A percentile compares a stretch with the other conserved stretches of the same genome.
Evolutionary conservation across 768 basidiomycete genomes (phyloP).

Genomic region (Panaeolus papilionaceus): DNA sequence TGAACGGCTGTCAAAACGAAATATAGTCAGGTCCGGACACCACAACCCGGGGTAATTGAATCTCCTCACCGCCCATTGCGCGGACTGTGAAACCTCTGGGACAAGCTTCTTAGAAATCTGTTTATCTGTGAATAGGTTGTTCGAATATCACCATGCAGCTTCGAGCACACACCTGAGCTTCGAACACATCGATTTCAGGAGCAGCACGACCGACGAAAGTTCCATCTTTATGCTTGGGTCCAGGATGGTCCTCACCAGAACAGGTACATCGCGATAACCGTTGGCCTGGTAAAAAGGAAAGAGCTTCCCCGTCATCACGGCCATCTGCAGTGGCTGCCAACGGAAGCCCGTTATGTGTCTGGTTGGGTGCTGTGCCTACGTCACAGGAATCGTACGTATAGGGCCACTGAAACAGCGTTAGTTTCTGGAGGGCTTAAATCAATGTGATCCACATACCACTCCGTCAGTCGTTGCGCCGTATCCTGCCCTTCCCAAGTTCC

Average conservation of each 20-base stretch:
- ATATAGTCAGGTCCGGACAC: neutral
- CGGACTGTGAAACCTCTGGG: slow-evolving; percentile 81
- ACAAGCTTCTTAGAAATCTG: slow-evolving; percentile 45
- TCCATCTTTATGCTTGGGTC: slow-evolving; percentile 76
- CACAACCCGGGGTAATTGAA: neutral
- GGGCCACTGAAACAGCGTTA: slow-evolving; percentile 62
- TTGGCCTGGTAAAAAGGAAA: slow-evolving; percentile 85
- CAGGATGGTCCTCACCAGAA: slow-evolving; percentile 80
- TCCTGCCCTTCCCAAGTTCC: slow-evolving; percentile 75
- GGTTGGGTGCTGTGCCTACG: slow-evolving; percentile 83
- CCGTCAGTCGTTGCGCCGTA: slow-evolving; percentile 88
- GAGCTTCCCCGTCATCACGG: slow-evolving; percentile 47
- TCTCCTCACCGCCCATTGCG: slow-evolving; percentile 76
- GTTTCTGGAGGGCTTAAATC: neutral
- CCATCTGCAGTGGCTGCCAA: slow-evolving; percentile 66
- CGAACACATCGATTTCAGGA: slow-evolving; percentile 92
- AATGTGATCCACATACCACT: slow-evolving; percentile 49
- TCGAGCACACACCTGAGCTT: slow-evolving; percentile 62
- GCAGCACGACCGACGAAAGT: slow-evolving; percentile 82
- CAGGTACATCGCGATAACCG: slow-evolving; percentile 89
- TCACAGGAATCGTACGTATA: slow-evolving; percentile 87
- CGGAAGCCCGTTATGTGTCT: slow-evolving; percentile 76
- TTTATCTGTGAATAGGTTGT: slow-evolving; percentile 40
- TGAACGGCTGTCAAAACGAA: slow-evolving; percentile 62
- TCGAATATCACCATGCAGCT: slow-evolving; percentile 15